Conservation (phyloP, 257 asterid genomes). For the Galeopsis tetrahit region DNA sequence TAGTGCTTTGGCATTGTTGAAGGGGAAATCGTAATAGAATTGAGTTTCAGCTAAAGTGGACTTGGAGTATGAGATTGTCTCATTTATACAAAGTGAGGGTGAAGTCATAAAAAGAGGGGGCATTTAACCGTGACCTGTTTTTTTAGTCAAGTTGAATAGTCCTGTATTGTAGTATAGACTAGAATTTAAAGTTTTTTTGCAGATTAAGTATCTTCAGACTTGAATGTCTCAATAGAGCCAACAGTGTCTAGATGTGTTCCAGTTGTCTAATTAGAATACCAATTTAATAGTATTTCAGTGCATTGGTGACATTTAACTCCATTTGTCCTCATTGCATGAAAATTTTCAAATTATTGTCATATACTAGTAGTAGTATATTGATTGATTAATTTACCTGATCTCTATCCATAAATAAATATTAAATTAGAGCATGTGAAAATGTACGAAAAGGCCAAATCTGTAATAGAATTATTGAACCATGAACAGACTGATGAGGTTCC, state of each 20-base stretch:
- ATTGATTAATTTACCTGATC: neutral
- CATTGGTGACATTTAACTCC: neutral
- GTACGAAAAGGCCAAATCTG: neutral
- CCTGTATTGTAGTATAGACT: no score
- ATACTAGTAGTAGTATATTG: no score
- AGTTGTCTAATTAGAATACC: neutral
- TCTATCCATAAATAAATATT: neutral
- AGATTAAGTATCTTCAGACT: neutral
- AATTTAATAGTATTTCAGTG: neutral
- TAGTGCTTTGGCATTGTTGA: slow-evolving; percentile 53
- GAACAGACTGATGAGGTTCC: neutral
- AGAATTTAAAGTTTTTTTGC: neutral
- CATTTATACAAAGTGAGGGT: neutral
- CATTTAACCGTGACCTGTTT: no score
- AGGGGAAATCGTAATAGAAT: neutral
- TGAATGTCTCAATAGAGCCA: neutral
- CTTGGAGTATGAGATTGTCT: slow-evolving; percentile 22
- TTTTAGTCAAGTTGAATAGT: no score
- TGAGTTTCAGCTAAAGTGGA: neutral
- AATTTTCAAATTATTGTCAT: neutral
- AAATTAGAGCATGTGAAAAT: neutral
- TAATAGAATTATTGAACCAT: neutral
- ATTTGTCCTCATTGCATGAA: neutral
- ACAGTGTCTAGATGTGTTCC: neutral
- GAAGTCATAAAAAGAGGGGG: no score